Evolutionary conservation across 1,284 basidiomycete species (phyloP).

Genomic region (Malassezia caprae): DNA sequence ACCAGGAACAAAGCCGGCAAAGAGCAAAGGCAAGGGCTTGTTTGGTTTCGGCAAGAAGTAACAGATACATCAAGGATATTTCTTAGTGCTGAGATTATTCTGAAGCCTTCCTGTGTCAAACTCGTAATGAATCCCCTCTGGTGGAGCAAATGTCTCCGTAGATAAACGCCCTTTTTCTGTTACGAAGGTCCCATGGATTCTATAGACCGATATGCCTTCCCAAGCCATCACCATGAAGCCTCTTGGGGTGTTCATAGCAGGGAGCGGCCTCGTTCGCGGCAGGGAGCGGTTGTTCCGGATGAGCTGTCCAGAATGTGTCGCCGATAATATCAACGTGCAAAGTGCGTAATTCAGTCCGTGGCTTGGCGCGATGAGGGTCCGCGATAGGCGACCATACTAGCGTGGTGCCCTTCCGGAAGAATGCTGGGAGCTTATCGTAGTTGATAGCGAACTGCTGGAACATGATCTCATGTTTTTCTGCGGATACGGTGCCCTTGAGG

Average conservation of each 20-base stretch:
- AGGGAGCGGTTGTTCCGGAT: neutral
- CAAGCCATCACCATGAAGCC: constrained; percentile 2
- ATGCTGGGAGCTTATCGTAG: constrained; percentile 66
- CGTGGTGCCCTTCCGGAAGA: constrained; percentile 77
- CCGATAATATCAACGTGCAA: constrained; percentile 46
- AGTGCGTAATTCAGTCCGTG: constrained; percentile 25
- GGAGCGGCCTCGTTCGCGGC: neutral
- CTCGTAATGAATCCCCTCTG: neutral
- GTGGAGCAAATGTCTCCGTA: neutral
- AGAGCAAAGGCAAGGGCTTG: neutral
- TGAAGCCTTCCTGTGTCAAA: neutral
- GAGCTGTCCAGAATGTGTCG: constrained; percentile 31
- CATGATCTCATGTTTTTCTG: constrained; percentile 82
- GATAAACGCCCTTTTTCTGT: neutral
- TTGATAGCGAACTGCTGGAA: constrained; percentile 73
- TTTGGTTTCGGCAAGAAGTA: neutral
- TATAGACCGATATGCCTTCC: neutral
- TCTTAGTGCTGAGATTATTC: neutral
- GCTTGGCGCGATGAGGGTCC: constrained; percentile 6
- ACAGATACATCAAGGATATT: neutral
- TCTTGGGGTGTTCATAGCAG: constrained; percentile 2
- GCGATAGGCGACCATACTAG: constrained; percentile 56
- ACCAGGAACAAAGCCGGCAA: neutral
- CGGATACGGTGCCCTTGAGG: constrained; percentile 69
- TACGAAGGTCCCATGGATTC: neutral